phyloP scores from a whole-genome alignment of 176 grass and related monocot genomes.

The Aegilops bicornis region DNA sequence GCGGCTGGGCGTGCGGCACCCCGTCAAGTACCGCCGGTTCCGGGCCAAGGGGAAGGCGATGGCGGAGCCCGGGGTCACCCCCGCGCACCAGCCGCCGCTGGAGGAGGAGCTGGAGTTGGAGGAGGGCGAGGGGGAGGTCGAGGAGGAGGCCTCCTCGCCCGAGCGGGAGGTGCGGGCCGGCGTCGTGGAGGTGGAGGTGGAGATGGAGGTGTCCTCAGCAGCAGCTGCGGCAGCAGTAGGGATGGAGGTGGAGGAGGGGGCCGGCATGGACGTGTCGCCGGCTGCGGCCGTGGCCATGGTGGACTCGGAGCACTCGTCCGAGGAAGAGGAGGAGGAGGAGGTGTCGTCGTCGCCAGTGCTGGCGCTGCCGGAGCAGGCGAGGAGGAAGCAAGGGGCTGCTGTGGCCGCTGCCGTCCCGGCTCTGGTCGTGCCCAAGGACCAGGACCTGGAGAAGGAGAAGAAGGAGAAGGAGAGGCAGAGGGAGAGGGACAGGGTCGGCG shows the following conservation, averaged over 20 bases:
- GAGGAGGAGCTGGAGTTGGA: not conserved
- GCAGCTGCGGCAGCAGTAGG: not conserved
- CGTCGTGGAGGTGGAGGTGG: not conserved
- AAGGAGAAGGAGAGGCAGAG: conserved; percentile 29
- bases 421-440: conserved; percentile 15
- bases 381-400: not conserved
- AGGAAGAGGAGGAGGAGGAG: conserved; percentile 26
- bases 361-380: not conserved
- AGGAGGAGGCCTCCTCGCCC: conserved; percentile 22
- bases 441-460: conserved; percentile 26
- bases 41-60: conserved; percentile 52
- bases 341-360: not conserved
- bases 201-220: conserved; percentile 27
- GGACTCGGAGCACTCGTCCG: not conserved
- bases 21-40: conserved; percentile 59
- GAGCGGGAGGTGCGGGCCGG: not conserved
- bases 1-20: conserved; percentile 60
- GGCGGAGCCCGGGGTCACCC: conserved; percentile 43
- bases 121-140: conserved; percentile 32
- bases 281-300: conserved; percentile 10
- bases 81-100: not conserved
- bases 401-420: not conserved
- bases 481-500: conserved; percentile 52
- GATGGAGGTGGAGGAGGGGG: conserved; percentile 19
- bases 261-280: conserved; percentile 18